Evolutionary conservation across 1,284 basidiomycete genomes (phyloP).

Genomic region (Puccinia horiana): DNA sequence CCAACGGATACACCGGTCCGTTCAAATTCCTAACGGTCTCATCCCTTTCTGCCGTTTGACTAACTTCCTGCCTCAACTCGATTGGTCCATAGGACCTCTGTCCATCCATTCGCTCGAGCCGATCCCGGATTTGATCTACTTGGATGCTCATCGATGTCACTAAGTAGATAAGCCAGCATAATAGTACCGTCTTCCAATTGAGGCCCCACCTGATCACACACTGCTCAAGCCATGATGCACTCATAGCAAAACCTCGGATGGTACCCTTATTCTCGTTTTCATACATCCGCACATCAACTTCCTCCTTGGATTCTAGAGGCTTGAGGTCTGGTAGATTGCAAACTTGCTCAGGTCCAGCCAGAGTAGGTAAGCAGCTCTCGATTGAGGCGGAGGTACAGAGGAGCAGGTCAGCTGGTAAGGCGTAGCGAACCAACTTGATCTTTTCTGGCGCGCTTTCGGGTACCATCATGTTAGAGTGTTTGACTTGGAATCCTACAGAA

Average conservation of each 20-base stretch:
- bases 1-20: neutral
- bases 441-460: neutral
- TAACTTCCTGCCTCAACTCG: neutral
- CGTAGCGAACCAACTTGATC: constrained; percentile 14
- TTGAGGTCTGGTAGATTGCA: constrained; percentile 2
- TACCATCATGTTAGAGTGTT: constrained; percentile 13
- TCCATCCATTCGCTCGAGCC: constrained; percentile 8
- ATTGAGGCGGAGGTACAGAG: neutral
- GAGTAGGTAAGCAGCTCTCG: neutral
- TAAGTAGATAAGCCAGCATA: constrained; percentile 43
- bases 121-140: constrained; percentile 5
- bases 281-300: neutral
- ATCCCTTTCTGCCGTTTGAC: neutral
- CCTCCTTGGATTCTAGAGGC: neutral
- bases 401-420: neutral
- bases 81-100: neutral
- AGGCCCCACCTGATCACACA: constrained; percentile 16
- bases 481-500: neutral
- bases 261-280: constrained; percentile 1
- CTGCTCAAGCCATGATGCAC: constrained; percentile 7
- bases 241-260: neutral
- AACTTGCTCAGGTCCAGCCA: neutral
- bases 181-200: constrained; percentile 30
- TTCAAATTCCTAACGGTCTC: neutral
- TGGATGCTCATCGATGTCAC: constrained; percentile 5